Evolutionary conservation across 345 rosid genomes (phyloP).

Genomic region (Acer campestre): DNA sequence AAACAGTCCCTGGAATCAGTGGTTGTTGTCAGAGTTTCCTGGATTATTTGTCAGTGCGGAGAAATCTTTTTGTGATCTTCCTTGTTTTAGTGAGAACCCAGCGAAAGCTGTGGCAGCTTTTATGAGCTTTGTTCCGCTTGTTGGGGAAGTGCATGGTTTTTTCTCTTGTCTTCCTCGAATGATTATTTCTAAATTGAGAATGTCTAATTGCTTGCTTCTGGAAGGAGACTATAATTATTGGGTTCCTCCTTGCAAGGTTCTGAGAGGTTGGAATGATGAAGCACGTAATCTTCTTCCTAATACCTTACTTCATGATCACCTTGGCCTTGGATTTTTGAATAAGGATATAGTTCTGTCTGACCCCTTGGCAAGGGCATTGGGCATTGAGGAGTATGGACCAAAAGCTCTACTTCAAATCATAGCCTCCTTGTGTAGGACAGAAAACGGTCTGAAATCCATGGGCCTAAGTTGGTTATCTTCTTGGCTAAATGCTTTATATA

Average conservation of each 20-base stretch:
- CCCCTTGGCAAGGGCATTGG: conserved; percentile 76
- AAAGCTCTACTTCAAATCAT: conserved; percentile 65
- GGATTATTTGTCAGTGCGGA: conserved; percentile 73
- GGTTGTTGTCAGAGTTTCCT: conserved; percentile 80
- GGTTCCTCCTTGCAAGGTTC: conserved; percentile 91
- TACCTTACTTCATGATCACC: conserved; percentile 67
- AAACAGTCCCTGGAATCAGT: conserved; percentile 94
- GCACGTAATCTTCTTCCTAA: conserved; percentile 59
- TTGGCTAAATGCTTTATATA: conserved; percentile 60
- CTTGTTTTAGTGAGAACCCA: conserved; percentile 72
- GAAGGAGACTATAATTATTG: conserved; percentile 72
- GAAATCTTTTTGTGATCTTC: conserved; percentile 72
- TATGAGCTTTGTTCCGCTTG: conserved; percentile 90
- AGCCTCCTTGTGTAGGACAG: conserved; percentile 50
- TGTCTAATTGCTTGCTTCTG: conserved; percentile 71
- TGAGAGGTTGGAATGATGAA: conserved; percentile 82
- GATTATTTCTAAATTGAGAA: conserved; percentile 61
- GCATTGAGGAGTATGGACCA: conserved; percentile 80
- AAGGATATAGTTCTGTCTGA: conserved; percentile 73
- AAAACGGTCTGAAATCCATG: conserved; percentile 60
- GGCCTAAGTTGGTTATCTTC: conserved; percentile 79
- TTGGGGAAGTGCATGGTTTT: conserved; percentile 93
- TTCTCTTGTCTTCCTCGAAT: conserved; percentile 76
- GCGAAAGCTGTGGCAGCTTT: conserved; percentile 82
- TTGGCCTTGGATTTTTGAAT: conserved; percentile 82